Evolutionary conservation across 1,284 basidiomycete species (phyloP).

Genomic region (Boletus sp.): DNA sequence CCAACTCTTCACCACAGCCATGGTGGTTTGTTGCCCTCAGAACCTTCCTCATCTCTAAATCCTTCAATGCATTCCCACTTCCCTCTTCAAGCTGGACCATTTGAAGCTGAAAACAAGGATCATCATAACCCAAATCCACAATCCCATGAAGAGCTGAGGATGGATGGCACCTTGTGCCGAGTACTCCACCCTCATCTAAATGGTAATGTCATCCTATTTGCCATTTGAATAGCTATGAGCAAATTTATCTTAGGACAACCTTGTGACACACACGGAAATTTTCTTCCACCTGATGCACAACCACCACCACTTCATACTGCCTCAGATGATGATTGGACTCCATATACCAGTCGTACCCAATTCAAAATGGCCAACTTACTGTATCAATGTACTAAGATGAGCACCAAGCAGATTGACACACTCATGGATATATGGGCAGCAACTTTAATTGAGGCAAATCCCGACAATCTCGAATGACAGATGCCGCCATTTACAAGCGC

Average conservation of each 20-base stretch:
- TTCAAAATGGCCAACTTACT: not conserved
- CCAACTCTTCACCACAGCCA: not conserved
- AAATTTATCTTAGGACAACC: not conserved
- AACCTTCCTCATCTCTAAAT: too few relatives aligned
- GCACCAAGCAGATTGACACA: slow-evolving; percentile 18
- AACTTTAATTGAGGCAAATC: slow-evolving; percentile 1
- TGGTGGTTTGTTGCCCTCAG: rapidly evolving
- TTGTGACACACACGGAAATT: not conserved
- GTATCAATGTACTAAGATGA: not conserved
- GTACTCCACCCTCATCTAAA: not conserved
- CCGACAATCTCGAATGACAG: not conserved
- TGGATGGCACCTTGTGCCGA: not conserved
- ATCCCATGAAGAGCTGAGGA: not conserved
- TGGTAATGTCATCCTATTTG: not conserved
- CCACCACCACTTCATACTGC: not conserved
- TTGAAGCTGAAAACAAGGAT: not conserved
- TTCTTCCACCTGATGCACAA: not conserved
- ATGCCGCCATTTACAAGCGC: slow-evolving; percentile 24
- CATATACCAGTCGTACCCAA: not conserved
- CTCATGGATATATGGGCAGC: slow-evolving; percentile 31
- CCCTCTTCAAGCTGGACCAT: not conserved
- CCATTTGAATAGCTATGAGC: not conserved
- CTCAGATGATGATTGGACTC: not conserved
- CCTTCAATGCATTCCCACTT: too few relatives aligned
- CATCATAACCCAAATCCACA: rapidly evolving